A percentile compares a stretch with the other conserved stretches of the same genome.
These are phyloP conservation scores for Cynara cardunculus DNA, from an alignment of 129 eudicot species.

Conservation along the genomic window DNA sequence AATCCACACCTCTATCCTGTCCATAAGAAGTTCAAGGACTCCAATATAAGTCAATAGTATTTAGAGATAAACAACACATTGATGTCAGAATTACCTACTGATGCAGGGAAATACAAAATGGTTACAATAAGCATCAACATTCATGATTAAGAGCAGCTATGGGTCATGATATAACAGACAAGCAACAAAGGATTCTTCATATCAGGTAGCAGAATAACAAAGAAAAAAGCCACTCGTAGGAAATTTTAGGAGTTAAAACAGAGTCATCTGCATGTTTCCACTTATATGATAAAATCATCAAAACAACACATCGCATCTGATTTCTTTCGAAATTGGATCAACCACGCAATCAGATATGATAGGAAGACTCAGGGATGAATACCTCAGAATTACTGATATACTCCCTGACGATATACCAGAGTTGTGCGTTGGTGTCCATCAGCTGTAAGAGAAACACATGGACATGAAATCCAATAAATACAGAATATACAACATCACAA, in stretches of 20 bases:
- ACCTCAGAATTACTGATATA: slow-evolving; percentile 91
- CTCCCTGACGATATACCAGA: slow-evolving; percentile 96
- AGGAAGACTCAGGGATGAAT: slow-evolving; percentile 13
- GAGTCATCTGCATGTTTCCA: neutral
- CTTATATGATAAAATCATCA: neutral
- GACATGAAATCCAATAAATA: slow-evolving; percentile 16
- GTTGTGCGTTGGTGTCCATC: slow-evolving; percentile 97
- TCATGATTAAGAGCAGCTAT: neutral
- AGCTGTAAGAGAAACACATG: slow-evolving; percentile 48
- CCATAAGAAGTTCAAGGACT: slow-evolving; percentile 18
- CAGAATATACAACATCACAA: slow-evolving; percentile 3
- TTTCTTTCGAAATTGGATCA: slow-evolving; percentile 10
- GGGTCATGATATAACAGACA: neutral
- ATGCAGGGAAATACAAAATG: neutral
- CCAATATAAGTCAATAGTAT: neutral
- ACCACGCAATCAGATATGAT: slow-evolving; percentile 7
- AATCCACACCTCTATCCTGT: slow-evolving; percentile 59
- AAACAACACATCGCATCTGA: slow-evolving; percentile 10
- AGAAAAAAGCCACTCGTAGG: neutral
- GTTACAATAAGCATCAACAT: neutral
- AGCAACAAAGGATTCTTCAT: neutral
- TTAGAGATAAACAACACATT: neutral
- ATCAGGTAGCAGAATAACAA: neutral
- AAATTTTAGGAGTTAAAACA: neutral
- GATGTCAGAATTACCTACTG: neutral